Evolutionary conservation across 805 yeast species (phyloP), one percentile per base, ranked within the genome.

Genomic region (Candida patagonica): DNA sequence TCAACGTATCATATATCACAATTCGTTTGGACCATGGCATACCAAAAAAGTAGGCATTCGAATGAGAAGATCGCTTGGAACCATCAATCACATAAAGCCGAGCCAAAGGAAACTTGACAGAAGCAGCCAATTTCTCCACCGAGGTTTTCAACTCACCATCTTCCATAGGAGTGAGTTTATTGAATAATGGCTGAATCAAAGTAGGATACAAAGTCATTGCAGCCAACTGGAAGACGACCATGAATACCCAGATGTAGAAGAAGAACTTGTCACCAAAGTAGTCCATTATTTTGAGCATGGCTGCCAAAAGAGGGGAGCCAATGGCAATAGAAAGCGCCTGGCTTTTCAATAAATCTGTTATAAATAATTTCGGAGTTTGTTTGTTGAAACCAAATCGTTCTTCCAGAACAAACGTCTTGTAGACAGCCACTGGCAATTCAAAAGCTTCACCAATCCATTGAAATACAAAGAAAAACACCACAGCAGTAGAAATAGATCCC

Each of bases 21-120:
- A 92, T 92, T 62, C 88, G 89, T 64, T 92, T 92, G 42, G 86
- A 79, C 89, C 96, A 89, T 30, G 98, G 98, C 53, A 92, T 71
- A 4, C 99, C 99, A 51, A 83, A 75, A 58, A 92, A 92, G 61
- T 86, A 89, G 31, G 99, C 99, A 57, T 92, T 92, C 6, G 97
- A 89, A 63, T 92, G 98, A 6, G 94, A 76, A 1, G 96, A 85
- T 67, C 97, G 80, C 57, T 82, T 85, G 30, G 97, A 88, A n/a
- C 97, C 96, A 60, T 92, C 99, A 56, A 88, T 78, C 35, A 88
- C 96, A 54, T 74, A 85, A 41, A 92, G 67, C 55, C 86, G 78
- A 42, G 80, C 74, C 56, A 89, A 73, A 45, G 98, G 99, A 75
- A 92, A 92, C 26, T 75, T 67, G 56, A 84, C 81, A 40, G 70